Base-by-base conservation (phyloP, 768 basidiomycete genomes). In the Leccinum longicurvipes region DNA sequence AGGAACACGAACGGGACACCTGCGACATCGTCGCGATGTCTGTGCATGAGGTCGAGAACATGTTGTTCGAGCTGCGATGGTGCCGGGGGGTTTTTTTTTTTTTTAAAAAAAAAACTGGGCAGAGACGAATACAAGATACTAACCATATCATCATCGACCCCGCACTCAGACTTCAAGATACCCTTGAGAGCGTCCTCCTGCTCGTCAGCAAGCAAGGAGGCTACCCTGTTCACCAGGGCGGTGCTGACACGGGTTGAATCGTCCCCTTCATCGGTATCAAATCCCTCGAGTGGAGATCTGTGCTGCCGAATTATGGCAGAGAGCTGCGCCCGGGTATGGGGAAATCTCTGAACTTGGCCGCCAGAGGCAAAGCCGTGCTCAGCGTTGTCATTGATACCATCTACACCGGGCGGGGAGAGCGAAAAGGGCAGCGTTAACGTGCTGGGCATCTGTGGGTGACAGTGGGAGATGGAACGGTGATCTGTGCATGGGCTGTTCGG, bases 41-140 rank as follows among this genome's bases (percentile, higher is more conserved):
- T 89, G 74, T 98, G 95, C 95, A 98, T 97, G 59, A 97, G 81
- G 67, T 96, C 93, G 19, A 98, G 77, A 56, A 94, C 91, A 67
- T 86, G 83, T 63, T 94, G 89, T 67, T 97, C 94, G 59, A 93
- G 76, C 88, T 91, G 63, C 6, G 50, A 57, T 57, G 63, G 56
- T 57, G 44, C 51, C 45, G 53, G 51, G n/a, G n/a, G n/a, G n/a
- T n/a, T n/a, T n/a, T n/a, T n/a, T n/a, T n/a, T n/a, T 57, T 58
- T 32, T 39, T 39, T 39, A 19, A n/a, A 39, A 39, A 52, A 59
- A 65, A 70, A 61, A 11, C 17, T 15, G 27, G 19, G 55, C 58
- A 62, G 50, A 52, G 42, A 53, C 49, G 57, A 45, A 47, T 48
- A 34, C 27, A 29, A 47, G 50, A 15, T 47, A 63, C 87, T 65